Evolutionary conservation across 805 yeast species (phyloP).

Genomic region (Geotrichum ghanense): DNA sequence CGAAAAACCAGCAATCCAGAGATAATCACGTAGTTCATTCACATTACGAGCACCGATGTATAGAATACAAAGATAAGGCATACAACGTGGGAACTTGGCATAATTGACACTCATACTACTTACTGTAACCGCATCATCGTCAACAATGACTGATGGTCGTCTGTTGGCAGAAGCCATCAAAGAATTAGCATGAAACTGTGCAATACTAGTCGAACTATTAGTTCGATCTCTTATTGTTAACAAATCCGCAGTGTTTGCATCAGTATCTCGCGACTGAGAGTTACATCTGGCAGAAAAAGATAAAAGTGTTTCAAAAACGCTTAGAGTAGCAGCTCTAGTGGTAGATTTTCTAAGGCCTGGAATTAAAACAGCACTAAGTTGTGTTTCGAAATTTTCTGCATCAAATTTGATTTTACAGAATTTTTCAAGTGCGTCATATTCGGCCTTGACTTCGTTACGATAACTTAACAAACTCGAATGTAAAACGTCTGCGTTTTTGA

Average conservation of each 20-base stretch:
- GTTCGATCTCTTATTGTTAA: slow-evolving; percentile 13
- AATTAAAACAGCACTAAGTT: slow-evolving; percentile 15
- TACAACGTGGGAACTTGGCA: slow-evolving; percentile 5
- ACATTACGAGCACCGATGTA: slow-evolving; percentile 16
- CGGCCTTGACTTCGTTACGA: slow-evolving; percentile 9
- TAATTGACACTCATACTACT: not conserved
- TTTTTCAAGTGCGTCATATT: slow-evolving; percentile 11
- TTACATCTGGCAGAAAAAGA: slow-evolving; percentile 11
- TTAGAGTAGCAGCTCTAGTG: slow-evolving; percentile 8
- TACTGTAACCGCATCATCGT: slow-evolving; percentile 1
- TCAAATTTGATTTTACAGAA: slow-evolving; percentile 11
- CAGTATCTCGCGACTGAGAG: slow-evolving; percentile 16
- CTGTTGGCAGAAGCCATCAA: slow-evolving; percentile 4
- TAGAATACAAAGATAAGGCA: slow-evolving; percentile 18
- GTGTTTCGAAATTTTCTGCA: slow-evolving; percentile 15
- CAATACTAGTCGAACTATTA: slow-evolving; percentile 1
- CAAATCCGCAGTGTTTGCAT: slow-evolving; percentile 15
- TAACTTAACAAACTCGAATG: slow-evolving; percentile 4
- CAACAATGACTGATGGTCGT: slow-evolving; percentile 8
- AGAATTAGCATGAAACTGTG: slow-evolving; percentile 5
- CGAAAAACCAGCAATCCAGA: slow-evolving; percentile 21
- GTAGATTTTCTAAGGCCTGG: slow-evolving; percentile 17
- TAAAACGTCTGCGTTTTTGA: slow-evolving; percentile 5
- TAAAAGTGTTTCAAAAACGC: not conserved
- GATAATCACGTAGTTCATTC: slow-evolving; percentile 13